phyloP scores from a whole-genome alignment of 1,284 basidiomycete genomes.

The Sporisorium reilianum region DNA sequence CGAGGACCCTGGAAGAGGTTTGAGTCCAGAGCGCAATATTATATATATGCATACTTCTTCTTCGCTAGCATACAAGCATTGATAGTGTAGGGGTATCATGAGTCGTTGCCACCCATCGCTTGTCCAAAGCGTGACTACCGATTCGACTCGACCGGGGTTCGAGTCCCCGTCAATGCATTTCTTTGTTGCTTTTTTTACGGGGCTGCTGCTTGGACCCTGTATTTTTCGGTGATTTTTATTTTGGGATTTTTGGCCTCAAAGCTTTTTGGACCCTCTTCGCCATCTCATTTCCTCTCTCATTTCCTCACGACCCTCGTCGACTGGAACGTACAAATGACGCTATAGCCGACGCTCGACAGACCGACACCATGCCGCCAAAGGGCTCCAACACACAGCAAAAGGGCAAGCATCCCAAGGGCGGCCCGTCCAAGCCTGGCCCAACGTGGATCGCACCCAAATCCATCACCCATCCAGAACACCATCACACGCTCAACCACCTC shows the following conservation, averaged over 20 bases:
- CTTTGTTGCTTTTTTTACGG: slow-evolving; percentile 7
- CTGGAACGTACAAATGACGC: not conserved
- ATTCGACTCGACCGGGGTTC: slow-evolving; percentile 60
- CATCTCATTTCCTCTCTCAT: no score
- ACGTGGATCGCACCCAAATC: slow-evolving; percentile 33
- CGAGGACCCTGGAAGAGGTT: not conserved
- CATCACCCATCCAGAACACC: slow-evolving; percentile 42
- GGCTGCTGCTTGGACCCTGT: not conserved
- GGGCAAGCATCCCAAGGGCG: slow-evolving; percentile 18
- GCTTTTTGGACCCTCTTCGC: not conserved
- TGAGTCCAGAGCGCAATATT: no score
- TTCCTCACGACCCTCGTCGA: not conserved
- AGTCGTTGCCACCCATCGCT: slow-evolving; percentile 50
- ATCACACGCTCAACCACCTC: slow-evolving; percentile 48
- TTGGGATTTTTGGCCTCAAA: not conserved
- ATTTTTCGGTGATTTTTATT: not conserved
- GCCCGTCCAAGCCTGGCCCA: not conserved
- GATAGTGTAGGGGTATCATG: slow-evolving; percentile 53
- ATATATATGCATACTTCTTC: not conserved
- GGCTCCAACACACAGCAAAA: slow-evolving; percentile 6
- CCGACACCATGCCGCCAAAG: slow-evolving; percentile 14
- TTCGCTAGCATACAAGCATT: slow-evolving; percentile 35
- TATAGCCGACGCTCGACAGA: not conserved
- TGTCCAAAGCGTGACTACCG: slow-evolving; percentile 28
- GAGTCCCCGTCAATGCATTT: slow-evolving; percentile 58